Evolutionary conservation across 2,329 filamentous ascomycete species (phyloP), one percentile per base, ranked within the genome.

Genomic region (Teratosphaeria zuluensis): DNA sequence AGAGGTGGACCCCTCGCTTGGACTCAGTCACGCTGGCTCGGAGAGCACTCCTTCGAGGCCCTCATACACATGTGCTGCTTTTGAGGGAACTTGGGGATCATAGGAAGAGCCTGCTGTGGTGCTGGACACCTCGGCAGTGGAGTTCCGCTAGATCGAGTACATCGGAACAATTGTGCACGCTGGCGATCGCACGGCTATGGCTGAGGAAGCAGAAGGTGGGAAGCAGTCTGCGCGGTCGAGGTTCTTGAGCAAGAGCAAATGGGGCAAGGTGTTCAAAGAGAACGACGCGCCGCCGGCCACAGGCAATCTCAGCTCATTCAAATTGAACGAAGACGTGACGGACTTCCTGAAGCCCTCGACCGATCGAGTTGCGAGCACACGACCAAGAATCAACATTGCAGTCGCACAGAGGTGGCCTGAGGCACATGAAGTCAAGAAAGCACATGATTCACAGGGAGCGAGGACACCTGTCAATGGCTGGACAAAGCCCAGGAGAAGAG

Each of bases 291-390:
- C 54, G 56, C 51, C 58, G 42, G 30, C 38, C 51, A n/a, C 58
- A 42, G 51, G 54, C 53, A 62, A 61, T 54, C 59, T 54, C 55
- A 58, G 61, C 51, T 57, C 62, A 12, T 69, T 70, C 57, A 64
- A 66, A 28, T 60, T 73, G 59, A 70, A 75, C 66, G 72, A 77
- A 55, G 77, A 80, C 64, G 77, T 85, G 58, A 77, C 78, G 70
- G 82, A 81, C 68, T 85, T 85, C 70, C 76, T 85, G 58, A 80
- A 78, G 63, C 77, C 80, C 56, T 79, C 78, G 53, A 79, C 77
- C 56, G 74, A 79, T 5, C 76, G 74, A 62, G 54, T 19, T 28
- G 54, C 31, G 14, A 69, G 74, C 42, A 42, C 54, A 52, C 38
- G 58, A 64, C 76, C 76, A 46, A 74, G 73, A 62, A 76, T 82